Percentiles rank a stretch among this genome's conserved stretches.
Evolutionary conservation across 164 flowering plant species (phyloP).

Genomic region (Buxus sempervirens): DNA sequence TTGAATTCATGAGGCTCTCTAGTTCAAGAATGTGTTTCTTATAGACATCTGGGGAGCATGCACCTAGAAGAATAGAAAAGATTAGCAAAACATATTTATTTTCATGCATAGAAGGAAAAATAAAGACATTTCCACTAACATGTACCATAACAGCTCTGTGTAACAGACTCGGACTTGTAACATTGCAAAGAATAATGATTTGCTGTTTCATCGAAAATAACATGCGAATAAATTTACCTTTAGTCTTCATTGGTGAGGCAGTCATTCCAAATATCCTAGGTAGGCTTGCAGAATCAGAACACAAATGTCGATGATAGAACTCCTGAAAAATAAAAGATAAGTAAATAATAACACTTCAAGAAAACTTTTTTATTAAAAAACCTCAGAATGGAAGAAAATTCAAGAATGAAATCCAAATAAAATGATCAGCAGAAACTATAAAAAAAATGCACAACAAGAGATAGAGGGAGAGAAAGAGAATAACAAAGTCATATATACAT

Average conservation of each 20-base stretch:
- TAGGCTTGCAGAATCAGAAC: slow-evolving; percentile 25
- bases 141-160: too few relatives aligned
- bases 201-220: neutral
- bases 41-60: slow-evolving; percentile 26
- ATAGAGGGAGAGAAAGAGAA: too few relatives aligned
- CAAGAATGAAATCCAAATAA: neutral
- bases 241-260: slow-evolving; percentile 79
- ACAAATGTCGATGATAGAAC: slow-evolving; percentile 56
- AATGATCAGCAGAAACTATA: neutral
- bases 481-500: too few relatives aligned
- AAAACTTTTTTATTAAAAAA: too few relatives aligned
- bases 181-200: neutral
- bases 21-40: slow-evolving; percentile 58
- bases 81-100: neutral
- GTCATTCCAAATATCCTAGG: slow-evolving; percentile 94
- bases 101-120: too few relatives aligned
- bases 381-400: neutral
- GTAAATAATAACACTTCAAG: neutral
- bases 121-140: too few relatives aligned
- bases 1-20: slow-evolving; percentile 68
- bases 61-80: slow-evolving; percentile 32
- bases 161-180: neutral
- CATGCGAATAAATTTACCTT: slow-evolving; percentile 34
- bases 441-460: neutral
- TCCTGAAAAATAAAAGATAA: slow-evolving; percentile 42